Base-by-base conservation (phyloP, 2,329 filamentous ascomycete species). In the Aspergillus ochraceoroseus region DNA sequence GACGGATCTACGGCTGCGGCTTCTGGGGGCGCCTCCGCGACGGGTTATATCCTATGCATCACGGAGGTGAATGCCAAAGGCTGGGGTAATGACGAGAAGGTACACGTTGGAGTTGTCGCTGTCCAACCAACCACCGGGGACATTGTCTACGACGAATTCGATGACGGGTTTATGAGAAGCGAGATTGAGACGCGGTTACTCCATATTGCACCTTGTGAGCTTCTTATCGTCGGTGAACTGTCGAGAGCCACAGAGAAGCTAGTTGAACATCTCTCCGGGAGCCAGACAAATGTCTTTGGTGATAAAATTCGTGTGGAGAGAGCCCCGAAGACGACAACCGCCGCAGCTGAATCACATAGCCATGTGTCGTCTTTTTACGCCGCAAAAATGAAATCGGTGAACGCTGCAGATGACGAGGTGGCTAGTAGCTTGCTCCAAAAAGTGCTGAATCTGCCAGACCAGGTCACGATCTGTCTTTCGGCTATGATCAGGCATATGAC, bases 41-140 rank as follows among this genome's bases (percentile, higher is more conserved):
- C 81, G 2, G 92, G 92, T n/a, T 95, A 95, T 59, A 71, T 98
- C 12, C 77, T 98, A 2, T 95, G 90, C 59, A 80, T 98, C 48
- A 95, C 89, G 0, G 92, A 98, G 64, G 78, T 77, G 0, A 84
- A 83, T 46, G 79, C 83, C 7, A 92, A 89, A 52, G 81, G 81
- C 6, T 82, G 75, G 65, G 87, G 87, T 1, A 89, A 87, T 0
- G 90, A 96, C 58, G 92, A 98, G 61, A 94, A 86, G 57, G 90
- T 96, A 1, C 80, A 92, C 41, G 82, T 96, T 15, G 92, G 92
- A 1, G 79, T 98, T 43, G 74, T 98, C 14, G 92, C 92, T 17
- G 92, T 98, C 3, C 92, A 98, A 56, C 92, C 92, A 6, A 85
- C 87, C 1, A 98, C 92, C 0, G 92, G 92, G 41, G 90, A 96